Evolutionary conservation across 495 filamentous ascomycete species (phyloP), one percentile per base, ranked within the genome.

Genomic region (Podospora pseudoanserina): DNA sequence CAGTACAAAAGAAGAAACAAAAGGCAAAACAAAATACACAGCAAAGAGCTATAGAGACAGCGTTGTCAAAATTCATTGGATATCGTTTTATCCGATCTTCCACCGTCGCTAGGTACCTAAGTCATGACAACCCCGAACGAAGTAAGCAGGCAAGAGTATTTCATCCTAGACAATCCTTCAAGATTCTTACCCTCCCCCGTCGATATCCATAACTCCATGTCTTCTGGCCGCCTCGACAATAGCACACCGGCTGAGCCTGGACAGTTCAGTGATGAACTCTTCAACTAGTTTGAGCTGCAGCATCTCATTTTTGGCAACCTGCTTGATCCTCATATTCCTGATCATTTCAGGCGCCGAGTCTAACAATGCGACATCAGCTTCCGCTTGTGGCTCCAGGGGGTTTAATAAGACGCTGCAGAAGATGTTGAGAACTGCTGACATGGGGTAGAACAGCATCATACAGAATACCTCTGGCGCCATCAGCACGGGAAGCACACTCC

Each of bases 331-430:
- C 18, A 85, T 75, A 1, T 76, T 74, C 53, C 79, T 76, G 53
- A 85, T 79, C 68, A 85, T 78, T 0, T 76, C 69, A 0, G 79
- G 80, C 6, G 80, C 78, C n/a, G 77, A 72, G 18, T 73, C 75
- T 5, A 86, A 72, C 0, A 81, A 71, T 3, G 74, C 77, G 4
- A 86, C 57, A 59, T 86, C 84, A 28, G 78, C 78, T 9, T 76
- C 74, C 30, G 83, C 81, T 49, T 81, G 77, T 0, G 79, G 77
- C 59, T 83, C 75, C 4, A 80, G 68, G 4, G 84, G 84, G 62
- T 83, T 81, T 19, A 81, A 75, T 5, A 86, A 75, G 64, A 85
- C 82, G 64, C 79, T 83, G 75, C 80, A 85, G 65, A 86, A 86
- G 32, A 86, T 79, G 16, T 76, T 76, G 34, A 84, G 74, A 23